Evolutionary conservation across 164 flowering plant species (phyloP), one percentile per base, ranked within the genome.

Genomic region (Amborella trichopoda): DNA sequence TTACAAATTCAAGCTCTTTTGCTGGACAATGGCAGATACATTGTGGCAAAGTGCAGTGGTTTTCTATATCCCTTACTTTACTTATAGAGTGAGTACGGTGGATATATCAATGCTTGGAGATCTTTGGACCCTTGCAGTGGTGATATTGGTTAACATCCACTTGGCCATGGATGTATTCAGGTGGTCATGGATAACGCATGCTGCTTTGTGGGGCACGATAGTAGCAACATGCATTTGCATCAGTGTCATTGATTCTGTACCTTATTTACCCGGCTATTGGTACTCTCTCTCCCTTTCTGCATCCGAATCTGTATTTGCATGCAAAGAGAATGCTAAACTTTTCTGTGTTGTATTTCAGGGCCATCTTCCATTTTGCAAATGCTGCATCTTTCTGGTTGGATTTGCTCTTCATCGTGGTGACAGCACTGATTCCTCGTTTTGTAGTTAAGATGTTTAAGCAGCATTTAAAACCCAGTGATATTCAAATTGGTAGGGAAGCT

Each of bases 161-260:
- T 61, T 93, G 63, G 94, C 95, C 18, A 79, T 93, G 95, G 99
- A 93, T 49, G 76, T 93, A 30, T 59, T 74, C 23, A 56, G 91
- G 48, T 93, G 99, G 99, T 64, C 64, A 19, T 82, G 89, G 96
- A 60, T 88, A 49, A 66, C 80, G 36, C 99, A 93, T 59, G 83
- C 73, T 21, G 76, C 69, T 55, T 77, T 88, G 40, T 93, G 99
- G 99, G 99, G 96, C 49, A 82, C 96, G 18, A 79, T 84, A 41
- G 3, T 76, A 43, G 89, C 86, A 6, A 84, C 96, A 8, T 68
- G 60, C 62, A 65, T 93, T 38, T 79, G 86, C 62, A 75, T 93
- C 42, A 65, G 87, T 6, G 19, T 82, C 48, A 77, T 93, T 26
- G 99, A 93, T 64, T 75, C 72, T 45, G 11, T 93, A 9, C 86